phyloP scores from a whole-genome alignment of 345 rosid genomes.

The Bruguiera parviflora region DNA sequence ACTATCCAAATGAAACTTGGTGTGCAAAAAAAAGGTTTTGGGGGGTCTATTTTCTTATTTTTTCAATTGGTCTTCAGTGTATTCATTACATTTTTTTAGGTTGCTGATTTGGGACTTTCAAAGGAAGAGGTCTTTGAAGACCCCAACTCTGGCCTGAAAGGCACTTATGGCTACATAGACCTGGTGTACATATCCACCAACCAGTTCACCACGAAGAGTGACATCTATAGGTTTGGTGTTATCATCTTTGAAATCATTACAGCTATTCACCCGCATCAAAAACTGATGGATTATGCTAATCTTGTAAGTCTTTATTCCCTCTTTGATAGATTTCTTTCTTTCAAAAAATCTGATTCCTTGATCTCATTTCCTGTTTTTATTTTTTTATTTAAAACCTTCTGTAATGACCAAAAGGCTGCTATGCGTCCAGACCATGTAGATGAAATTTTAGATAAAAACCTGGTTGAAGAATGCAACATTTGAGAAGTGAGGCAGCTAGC shows the following conservation, averaged over 20 bases:
- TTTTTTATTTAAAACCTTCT: not conserved
- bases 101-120: slow-evolving; percentile 94
- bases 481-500: slow-evolving; percentile 74
- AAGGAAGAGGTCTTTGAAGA: slow-evolving; percentile 80
- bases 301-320: slow-evolving; percentile 48
- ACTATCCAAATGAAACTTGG: not conserved
- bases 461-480: slow-evolving; percentile 54
- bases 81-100: slow-evolving; percentile 35
- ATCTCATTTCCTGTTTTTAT: not conserved
- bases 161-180: slow-evolving; percentile 92
- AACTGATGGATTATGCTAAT: slow-evolving; percentile 83
- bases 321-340: not conserved
- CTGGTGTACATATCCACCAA: slow-evolving; percentile 75
- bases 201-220: slow-evolving; percentile 82
- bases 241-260: slow-evolving; percentile 91
- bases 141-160: slow-evolving; percentile 74
- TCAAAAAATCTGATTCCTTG: not conserved
- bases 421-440: slow-evolving; percentile 85
- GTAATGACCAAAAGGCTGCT: slow-evolving; percentile 45
- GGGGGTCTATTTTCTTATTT: not conserved
- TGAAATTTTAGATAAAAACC: slow-evolving; percentile 72
- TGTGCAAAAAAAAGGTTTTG: not conserved
- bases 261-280: slow-evolving; percentile 90
- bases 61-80: slow-evolving; percentile 1
- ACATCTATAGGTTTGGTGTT: slow-evolving; percentile 85